Evolutionary conservation across 257 asterid genomes (phyloP).

Genomic region (Solanum pinnatisectum): DNA sequence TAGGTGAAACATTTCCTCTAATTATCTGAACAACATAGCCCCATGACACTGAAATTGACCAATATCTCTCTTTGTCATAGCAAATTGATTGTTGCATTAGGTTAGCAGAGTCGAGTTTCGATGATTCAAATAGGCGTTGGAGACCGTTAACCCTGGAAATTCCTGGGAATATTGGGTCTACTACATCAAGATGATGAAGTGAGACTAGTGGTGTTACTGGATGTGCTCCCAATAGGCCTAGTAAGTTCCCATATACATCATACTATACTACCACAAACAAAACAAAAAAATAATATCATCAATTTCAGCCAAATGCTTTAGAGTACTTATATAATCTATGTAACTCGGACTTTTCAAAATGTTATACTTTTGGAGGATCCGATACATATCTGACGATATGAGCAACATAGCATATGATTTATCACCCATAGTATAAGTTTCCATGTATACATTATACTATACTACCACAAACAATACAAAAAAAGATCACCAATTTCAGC

Average conservation of each 20-base stretch:
- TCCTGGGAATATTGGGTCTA: conserved; percentile 55
- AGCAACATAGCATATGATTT: not conserved
- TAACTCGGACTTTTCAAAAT: not conserved
- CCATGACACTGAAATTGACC: conserved; percentile 60
- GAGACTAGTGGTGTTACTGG: conserved; percentile 52
- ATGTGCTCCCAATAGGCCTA: conserved; percentile 59
- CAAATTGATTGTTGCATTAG: conserved; percentile 65
- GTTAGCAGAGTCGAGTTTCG: conserved; percentile 47
- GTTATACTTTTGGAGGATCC: accelerated
- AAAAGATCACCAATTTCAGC: not conserved
- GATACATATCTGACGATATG: not conserved
- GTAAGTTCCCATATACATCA: conserved; percentile 60
- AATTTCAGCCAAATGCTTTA: not conserved
- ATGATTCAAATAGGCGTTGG: conserved; percentile 22
- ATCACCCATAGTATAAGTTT: not conserved
- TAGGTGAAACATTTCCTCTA: conserved; percentile 53
- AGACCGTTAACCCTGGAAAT: conserved; percentile 29
- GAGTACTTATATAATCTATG: not conserved
- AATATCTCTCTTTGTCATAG: conserved; percentile 34
- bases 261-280: conserved; percentile 23
- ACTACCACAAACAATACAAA: not conserved
- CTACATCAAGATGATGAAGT: conserved; percentile 60
- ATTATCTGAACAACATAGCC: conserved; percentile 54
- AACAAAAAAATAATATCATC: not conserved
- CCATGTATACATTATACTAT: not conserved